Percentiles rank a stretch among this genome's conserved stretches.
Conservation (phyloP, 306 rosid genomes). For the Fragaria iinumae region DNA sequence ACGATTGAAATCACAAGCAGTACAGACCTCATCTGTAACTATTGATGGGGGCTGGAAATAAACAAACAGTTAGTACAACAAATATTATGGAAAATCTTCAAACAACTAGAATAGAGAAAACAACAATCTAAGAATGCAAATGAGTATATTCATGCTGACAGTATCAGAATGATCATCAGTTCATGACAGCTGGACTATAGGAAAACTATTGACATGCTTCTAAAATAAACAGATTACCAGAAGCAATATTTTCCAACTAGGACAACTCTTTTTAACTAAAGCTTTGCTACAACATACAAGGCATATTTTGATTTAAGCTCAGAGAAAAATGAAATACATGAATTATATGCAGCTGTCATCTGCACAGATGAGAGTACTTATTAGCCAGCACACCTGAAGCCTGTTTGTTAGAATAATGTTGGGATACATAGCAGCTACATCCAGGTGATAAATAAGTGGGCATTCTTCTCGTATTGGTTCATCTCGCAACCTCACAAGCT, state of each 20-base stretch:
- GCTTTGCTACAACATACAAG: background rate
- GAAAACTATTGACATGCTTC: background rate
- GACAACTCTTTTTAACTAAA: background rate
- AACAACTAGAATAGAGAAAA: background rate
- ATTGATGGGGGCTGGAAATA: constrained; percentile 85
- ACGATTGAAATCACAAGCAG: constrained; percentile 98
- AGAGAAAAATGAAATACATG: background rate
- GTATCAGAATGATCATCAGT: background rate
- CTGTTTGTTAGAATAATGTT: constrained; percentile 94
- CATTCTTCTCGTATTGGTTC: constrained; percentile 78
- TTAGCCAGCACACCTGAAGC: constrained; percentile 73
- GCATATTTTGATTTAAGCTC: constrained; percentile 5
- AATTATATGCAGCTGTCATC: constrained; percentile 11
- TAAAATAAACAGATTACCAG: constrained; percentile 8
- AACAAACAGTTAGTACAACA: constrained; percentile 16
- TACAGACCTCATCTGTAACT: constrained; percentile 93
- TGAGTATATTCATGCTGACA: background rate
- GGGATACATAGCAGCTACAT: constrained; percentile 99
- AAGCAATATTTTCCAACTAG: background rate
- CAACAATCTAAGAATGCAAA: constrained; percentile 10
- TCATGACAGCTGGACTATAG: background rate
- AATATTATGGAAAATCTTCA: background rate
- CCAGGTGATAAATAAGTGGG: constrained; percentile 96
- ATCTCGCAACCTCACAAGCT: constrained; percentile 78
- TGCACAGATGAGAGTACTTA: constrained; percentile 13